Evolutionary conservation across 768 basidiomycete genomes (phyloP).

Genomic region (Phanerodontia chrysosporium): DNA sequence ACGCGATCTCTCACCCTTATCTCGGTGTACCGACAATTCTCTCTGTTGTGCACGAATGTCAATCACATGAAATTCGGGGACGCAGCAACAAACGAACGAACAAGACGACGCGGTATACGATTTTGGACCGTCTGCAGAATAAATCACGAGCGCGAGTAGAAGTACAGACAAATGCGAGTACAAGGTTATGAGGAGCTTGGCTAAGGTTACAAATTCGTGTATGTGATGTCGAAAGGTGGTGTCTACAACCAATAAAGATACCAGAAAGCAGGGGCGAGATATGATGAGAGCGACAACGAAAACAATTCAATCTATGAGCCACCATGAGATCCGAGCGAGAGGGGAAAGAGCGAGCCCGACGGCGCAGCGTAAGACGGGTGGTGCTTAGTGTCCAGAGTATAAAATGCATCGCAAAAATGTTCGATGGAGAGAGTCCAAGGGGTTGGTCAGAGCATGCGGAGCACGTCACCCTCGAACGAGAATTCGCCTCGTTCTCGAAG

Average conservation of each 20-base stretch:
- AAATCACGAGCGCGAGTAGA: neutral
- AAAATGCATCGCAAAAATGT: conserved; percentile 5
- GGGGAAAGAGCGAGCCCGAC: neutral
- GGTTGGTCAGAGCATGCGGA: conserved; percentile 18
- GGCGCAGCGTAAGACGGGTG: neutral
- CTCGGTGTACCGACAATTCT: neutral
- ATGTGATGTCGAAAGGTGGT: conserved; percentile 4
- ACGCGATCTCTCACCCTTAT: neutral
- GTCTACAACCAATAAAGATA: conserved; percentile 3
- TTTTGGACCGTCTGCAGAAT: neutral
- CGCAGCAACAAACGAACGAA: neutral
- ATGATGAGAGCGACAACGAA: conserved; percentile 1
- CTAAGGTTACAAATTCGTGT: conserved; percentile 10
- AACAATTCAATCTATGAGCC: conserved; percentile 1
- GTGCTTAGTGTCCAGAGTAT: neutral
- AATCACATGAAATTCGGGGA: neutral
- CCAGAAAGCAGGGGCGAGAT: neutral
- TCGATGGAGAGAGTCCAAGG: neutral
- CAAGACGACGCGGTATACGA: neutral
- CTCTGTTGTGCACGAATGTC: neutral
- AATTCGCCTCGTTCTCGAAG: conserved; percentile 27
- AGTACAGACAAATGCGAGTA: neutral
- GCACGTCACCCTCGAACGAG: conserved; percentile 30
- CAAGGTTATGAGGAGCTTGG: neutral
- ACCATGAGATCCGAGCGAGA: neutral